A percentile compares a stretch with the other conserved stretches of the same genome.
phyloP scores from a whole-genome alignment of 371 early-diverging fungal genomes.

The Cladochytrium tenue region DNA sequence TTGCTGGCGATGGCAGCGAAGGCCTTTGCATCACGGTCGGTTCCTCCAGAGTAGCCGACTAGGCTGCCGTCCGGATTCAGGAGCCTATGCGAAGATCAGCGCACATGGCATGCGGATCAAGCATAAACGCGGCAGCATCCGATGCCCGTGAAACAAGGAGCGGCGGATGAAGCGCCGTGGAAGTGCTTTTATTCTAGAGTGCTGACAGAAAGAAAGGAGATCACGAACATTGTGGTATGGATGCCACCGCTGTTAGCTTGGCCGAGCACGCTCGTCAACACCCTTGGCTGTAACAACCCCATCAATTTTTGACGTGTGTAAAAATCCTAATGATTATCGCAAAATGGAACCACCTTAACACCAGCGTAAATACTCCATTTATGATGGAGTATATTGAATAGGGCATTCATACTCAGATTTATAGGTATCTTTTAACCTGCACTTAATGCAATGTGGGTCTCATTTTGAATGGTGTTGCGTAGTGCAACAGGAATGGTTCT shows the following conservation, averaged over 20 bases:
- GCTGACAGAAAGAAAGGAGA: too few species aligned
- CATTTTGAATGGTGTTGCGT: too few species aligned
- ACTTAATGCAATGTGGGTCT: too few species aligned
- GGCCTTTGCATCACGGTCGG: constrained; percentile 64
- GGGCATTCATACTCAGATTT: too few species aligned
- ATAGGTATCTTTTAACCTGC: too few species aligned
- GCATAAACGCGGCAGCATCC: not conserved
- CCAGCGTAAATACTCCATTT: too few species aligned
- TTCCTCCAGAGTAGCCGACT: constrained; percentile 68
- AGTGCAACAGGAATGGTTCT: too few species aligned
- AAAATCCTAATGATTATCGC: too few species aligned
- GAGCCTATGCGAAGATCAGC: constrained; percentile 50
- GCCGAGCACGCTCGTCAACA: constrained; percentile 67
- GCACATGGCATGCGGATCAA: not conserved
- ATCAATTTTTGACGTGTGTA: too few species aligned
- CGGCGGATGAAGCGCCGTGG: not conserved
- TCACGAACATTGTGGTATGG: constrained; percentile 67
- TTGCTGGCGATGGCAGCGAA: constrained; percentile 75
- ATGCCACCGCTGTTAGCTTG: constrained; percentile 68
- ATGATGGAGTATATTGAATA: too few species aligned
- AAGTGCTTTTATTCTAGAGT: not conserved
- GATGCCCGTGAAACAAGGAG: not conserved
- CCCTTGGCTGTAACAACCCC: constrained; percentile 67
- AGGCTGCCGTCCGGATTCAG: constrained; percentile 73
- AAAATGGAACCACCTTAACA: too few species aligned